Conservation (phyloP, 768 basidiomycete species). For the Boletus rubropictus region DNA sequence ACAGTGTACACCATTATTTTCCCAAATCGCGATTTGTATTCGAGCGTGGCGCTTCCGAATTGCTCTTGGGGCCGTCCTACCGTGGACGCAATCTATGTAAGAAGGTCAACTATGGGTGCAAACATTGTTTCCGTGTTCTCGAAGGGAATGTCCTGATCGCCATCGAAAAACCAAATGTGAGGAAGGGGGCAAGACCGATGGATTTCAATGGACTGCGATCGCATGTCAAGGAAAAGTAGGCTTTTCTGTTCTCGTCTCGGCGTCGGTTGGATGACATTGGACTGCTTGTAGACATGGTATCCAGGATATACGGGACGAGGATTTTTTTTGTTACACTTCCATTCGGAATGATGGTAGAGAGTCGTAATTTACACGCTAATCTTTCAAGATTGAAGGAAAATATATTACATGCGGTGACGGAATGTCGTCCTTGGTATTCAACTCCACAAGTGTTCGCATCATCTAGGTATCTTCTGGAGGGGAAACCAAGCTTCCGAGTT, state of each 20-base stretch:
- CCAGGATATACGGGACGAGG: slow-evolving; percentile 46
- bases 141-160: not conserved
- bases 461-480: not conserved
- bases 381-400: no score
- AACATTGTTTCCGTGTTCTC: slow-evolving; percentile 38
- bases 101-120: slow-evolving; percentile 44
- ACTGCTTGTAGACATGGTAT: slow-evolving; percentile 43
- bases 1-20: not conserved
- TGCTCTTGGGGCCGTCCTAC: slow-evolving; percentile 15
- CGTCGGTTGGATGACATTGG: slow-evolving; percentile 3
- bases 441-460: no score
- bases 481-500: slow-evolving; percentile 23
- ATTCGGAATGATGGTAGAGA: not conserved
- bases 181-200: slow-evolving; percentile 28
- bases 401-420: not conserved
- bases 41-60: slow-evolving; percentile 20
- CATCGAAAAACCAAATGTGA: not conserved
- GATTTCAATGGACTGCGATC: slow-evolving; percentile 54
- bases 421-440: not conserved
- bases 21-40: slow-evolving; percentile 4
- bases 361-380: not conserved
- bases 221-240: slow-evolving; percentile 59
- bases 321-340: slow-evolving; percentile 34
- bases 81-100: slow-evolving; percentile 29
- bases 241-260: not conserved